Evolutionary conservation across 139 green algal genomes (phyloP).

Genomic region (Marvania coccoides): DNA sequence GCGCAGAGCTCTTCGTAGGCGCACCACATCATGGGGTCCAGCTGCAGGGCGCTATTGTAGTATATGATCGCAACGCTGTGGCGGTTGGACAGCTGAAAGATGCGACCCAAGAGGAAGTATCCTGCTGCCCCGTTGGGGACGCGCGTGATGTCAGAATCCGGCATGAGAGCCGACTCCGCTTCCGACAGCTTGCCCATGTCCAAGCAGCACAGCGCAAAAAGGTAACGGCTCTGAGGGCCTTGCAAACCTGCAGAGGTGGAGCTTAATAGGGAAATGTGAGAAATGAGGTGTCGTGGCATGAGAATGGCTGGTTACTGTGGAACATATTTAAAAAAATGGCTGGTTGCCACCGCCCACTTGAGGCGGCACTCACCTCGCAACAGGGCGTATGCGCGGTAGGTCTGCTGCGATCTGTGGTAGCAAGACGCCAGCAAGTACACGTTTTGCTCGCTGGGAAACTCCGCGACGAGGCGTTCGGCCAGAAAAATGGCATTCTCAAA

Average conservation of each 20-base stretch:
- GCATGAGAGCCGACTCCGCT: constrained; percentile 66
- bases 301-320: too few relatives aligned
- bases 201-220: constrained; percentile 75
- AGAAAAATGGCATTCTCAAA: constrained; percentile 80
- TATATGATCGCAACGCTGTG: constrained; percentile 45
- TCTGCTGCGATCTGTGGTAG: constrained; percentile 69
- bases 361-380: constrained; percentile 41
- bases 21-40: constrained; percentile 83
- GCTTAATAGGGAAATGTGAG: too few relatives aligned
- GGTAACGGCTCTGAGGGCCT: constrained; percentile 57
- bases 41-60: constrained; percentile 46
- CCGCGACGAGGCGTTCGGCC: constrained; percentile 69
- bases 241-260: constrained; percentile 28
- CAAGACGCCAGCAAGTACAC: constrained; percentile 73
- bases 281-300: too few relatives aligned
- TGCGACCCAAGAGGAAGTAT: constrained; percentile 73
- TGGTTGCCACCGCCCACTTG: background rate
- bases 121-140: constrained; percentile 77
- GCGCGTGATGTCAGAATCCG: constrained; percentile 32
- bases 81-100: constrained; percentile 55
- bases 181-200: constrained; percentile 70
- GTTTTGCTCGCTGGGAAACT: constrained; percentile 65
- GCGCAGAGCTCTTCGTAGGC: constrained; percentile 88
- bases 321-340: too few relatives aligned
- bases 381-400: constrained; percentile 64